A percentile compares a stretch with the other conserved stretches of the same genome.
Conservation (phyloP, 176 grass and related monocot genomes). For the Zoysia japonica region DNA sequence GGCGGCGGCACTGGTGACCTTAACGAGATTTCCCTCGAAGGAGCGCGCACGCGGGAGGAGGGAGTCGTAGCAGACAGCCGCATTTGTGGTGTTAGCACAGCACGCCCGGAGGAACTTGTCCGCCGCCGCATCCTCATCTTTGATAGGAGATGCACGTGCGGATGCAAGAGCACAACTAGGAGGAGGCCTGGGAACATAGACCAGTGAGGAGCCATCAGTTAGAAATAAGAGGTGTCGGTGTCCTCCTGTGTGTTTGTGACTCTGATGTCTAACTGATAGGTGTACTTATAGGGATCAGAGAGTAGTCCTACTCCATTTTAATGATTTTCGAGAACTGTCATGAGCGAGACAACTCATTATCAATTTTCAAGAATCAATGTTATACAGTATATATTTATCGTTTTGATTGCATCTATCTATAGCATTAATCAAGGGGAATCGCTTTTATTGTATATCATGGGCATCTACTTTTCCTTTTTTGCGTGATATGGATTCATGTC, state of each 20-base stretch:
- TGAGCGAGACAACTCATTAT: background rate
- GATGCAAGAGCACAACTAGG: background rate
- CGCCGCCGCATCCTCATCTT: background rate
- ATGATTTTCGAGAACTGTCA: background rate
- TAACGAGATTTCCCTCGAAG: background rate
- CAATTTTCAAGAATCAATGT: background rate
- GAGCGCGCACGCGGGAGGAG: background rate
- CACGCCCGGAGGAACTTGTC: background rate
- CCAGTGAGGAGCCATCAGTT: background rate
- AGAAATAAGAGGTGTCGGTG: background rate
- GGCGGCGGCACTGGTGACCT: background rate
- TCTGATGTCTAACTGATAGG: background rate
- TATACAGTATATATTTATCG: background rate
- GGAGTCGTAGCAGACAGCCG: background rate
- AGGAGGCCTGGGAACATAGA: background rate
- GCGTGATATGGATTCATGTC: too few species aligned
- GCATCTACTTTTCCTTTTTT: too few species aligned
- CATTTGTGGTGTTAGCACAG: background rate
- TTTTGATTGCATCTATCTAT: background rate
- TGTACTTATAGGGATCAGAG: background rate
- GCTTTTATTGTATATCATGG: too few species aligned
- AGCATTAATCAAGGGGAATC: background rate
- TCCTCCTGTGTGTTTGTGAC: background rate
- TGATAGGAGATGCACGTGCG: background rate
- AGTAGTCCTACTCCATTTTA: background rate